Evolutionary conservation across 805 yeast genomes (phyloP), one percentile per base, ranked within the genome.

Genomic region (Cyberlindnera suaveolens): DNA sequence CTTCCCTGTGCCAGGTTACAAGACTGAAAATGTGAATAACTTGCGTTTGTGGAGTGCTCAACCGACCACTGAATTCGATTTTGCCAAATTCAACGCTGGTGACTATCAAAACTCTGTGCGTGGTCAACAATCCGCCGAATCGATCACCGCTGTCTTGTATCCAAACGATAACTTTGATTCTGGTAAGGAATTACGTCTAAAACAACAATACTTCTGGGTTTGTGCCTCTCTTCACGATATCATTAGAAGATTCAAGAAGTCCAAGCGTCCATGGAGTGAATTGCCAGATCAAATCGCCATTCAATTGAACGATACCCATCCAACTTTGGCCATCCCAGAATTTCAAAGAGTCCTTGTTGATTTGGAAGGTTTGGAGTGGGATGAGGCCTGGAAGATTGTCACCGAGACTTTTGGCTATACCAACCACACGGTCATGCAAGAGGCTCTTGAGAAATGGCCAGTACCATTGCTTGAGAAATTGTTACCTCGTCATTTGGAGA

Each of bases 201-300:
- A 90, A 66, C 97, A 89, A 70, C 97, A 89, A 66, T 90, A 88
- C 66, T 90, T 89, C 68, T 89, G 97, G 97, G 96, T 90, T 41
- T 82, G 95, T 40, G 96, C 97, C 30, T 86, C 96, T 14, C 74
- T 90, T 53, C 88, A 85, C 57, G 97, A 89, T 63, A 89, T 89
- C 53, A 78, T 89, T 35, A 82, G 97, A 61, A 77, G 97, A 58
- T 89, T 85, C 68, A 82, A 88, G 65, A 90, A 90, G 68, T 64
- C 80, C 42, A 75, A 75, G 54, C 73, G 78, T 55, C 76, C 88
- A 38, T 89, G 96, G 95, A 58, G 72, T 31, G 88, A 84, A 60
- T 85, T 89, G 62, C 78, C 96, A 16, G 91, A 85, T 47, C 81
- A 82, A 59, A 78, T 87, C 48, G 96, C 96, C 30, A 89, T 89